A percentile compares a stretch with the other conserved stretches of the same genome.
These are phyloP conservation scores for Kluyveromyces lactis DNA, from an alignment of 805 yeast genomes.

Conservation along the genomic window DNA sequence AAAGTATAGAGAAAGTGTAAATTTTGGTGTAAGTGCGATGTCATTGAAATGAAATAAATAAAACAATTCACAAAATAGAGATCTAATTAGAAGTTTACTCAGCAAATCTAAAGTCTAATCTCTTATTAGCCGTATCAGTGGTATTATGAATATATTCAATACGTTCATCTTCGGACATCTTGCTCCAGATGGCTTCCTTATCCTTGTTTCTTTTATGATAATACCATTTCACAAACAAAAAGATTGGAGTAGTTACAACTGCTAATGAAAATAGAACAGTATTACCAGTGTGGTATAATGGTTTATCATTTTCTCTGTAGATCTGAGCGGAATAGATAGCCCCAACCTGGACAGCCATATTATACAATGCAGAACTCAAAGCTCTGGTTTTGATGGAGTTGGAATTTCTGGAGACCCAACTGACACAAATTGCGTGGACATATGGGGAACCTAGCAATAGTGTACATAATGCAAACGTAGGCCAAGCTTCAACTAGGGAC, in stretches of 20 bases:
- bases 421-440: conserved; percentile 44
- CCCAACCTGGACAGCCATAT: conserved; percentile 56
- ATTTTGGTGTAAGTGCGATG: too few relatives aligned
- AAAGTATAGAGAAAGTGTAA: too few relatives aligned
- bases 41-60: too few relatives aligned
- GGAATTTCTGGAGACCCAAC: conserved; percentile 56
- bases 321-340: conserved; percentile 47
- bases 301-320: conserved; percentile 49
- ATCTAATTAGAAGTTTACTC: too few relatives aligned
- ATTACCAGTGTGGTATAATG: conserved; percentile 55
- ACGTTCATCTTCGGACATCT: conserved; percentile 40
- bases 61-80: too few relatives aligned
- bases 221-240: conserved; percentile 19
- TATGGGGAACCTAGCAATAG: conserved; percentile 35
- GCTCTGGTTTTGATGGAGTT: conserved; percentile 53
- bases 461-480: conserved; percentile 29
- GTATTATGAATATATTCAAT: conserved; percentile 38
- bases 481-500: conserved; percentile 32
- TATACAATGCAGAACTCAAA: conserved; percentile 54
- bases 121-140: conserved; percentile 46
- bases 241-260: conserved; percentile 26
- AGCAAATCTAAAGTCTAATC: conserved; percentile 44
- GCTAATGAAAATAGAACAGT: conserved; percentile 30
- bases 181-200: conserved; percentile 40
- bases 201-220: conserved; percentile 39